Evolutionary conservation across 2,329 filamentous ascomycete species (phyloP), one percentile per base, ranked within the genome.

Genomic region (Aureobasidium vineae): DNA sequence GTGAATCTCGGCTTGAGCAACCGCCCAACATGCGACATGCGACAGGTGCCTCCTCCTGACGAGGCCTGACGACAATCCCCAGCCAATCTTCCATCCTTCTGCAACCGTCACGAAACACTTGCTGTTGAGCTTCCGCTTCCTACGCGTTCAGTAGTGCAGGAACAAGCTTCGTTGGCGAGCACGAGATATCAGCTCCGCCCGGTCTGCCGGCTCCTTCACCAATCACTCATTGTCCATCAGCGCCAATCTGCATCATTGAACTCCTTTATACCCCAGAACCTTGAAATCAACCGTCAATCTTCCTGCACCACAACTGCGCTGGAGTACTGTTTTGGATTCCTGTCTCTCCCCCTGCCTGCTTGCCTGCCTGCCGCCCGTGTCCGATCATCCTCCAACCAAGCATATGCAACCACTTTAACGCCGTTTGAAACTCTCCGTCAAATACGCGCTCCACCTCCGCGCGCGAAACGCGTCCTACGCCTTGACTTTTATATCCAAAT

Each of bases 351-450:
- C 59, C 45, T 63, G 59, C 59, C 19, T 63, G 33, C 47, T 21
- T 21, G 38, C 31, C 36, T 52, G 60, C 36, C 60, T 41, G 60
- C 60, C 60, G 45, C 45, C 11, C 23, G 2, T 2, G 15, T 21
- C 60, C 45, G 60, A 63, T 45, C 61, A 23, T 21, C 49, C 23
- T 33, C 21, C 61, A 43, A 49, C 16, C 61, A 43, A 49, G 49
- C 47, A 53, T 54, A 53, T 54, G 60, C 49, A 54, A 64, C 61
- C 61, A 64, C 61, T 64, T 64, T 64, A 54, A 53, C 61, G 40
- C 61, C 61, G 61, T 64, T 64, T 31, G 15, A 45, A 63, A 41
- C 16, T 52, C 21, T 63, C 43, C 59, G 56, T 43, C 43, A 21
- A 38, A 26, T 50, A 43, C 61, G 61, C 61, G 61, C 23, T 31